phyloP scores from a whole-genome alignment of 176 grass and related monocot genomes.

The Eleusine coracana region DNA sequence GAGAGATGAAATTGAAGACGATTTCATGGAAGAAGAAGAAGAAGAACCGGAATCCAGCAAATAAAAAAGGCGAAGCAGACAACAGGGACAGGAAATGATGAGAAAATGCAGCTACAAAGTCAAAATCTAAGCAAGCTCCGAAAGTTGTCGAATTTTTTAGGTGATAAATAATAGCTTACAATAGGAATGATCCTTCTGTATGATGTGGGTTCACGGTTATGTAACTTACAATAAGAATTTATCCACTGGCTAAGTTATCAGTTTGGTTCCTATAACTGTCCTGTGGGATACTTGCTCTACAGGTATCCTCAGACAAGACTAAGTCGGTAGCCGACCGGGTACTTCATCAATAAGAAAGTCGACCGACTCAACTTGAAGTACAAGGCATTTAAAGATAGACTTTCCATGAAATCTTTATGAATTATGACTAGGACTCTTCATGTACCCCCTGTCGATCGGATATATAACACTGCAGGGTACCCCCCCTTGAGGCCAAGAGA shows the following conservation, averaged over 20 bases:
- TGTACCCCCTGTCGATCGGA: no score
- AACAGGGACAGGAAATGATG: constrained; percentile 1
- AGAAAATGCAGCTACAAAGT: constrained; percentile 44
- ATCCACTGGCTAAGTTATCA: not conserved
- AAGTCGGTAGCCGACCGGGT: no score
- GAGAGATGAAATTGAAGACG: constrained; percentile 93
- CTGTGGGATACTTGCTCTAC: no score
- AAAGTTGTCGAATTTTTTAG: constrained; percentile 90
- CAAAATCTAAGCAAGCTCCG: constrained; percentile 61
- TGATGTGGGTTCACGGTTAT: not conserved
- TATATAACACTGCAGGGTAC: no score
- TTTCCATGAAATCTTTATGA: no score
- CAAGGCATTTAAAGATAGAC: no score
- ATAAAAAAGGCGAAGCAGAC: constrained; percentile 36
- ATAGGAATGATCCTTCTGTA: constrained; percentile 1
- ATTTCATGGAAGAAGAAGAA: constrained; percentile 73
- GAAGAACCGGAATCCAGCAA: constrained; percentile 48
- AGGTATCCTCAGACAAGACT: no score
- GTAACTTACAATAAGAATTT: constrained; percentile 27
- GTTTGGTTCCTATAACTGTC: no score
- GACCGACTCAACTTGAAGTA: no score
- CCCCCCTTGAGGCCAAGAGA: no score
- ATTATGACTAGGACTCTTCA: no score
- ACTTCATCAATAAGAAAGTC: no score
- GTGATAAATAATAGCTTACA: constrained; percentile 38